Evolutionary conservation across 805 yeast species (phyloP).

Genomic region (Candida alai): DNA sequence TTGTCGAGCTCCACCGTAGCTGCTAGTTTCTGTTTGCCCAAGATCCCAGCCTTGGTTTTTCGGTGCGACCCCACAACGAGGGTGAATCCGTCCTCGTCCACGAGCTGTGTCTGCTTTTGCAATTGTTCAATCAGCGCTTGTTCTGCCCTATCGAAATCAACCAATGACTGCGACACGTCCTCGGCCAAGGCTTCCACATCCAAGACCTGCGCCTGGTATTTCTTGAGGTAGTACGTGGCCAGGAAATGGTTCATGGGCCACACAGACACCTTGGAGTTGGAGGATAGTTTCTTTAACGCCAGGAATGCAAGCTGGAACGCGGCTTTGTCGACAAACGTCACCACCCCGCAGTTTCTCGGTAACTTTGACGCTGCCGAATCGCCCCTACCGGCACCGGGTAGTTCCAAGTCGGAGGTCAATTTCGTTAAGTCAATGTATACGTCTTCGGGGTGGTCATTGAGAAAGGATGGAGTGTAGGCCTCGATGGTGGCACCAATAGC

Average conservation of each 20-base stretch:
- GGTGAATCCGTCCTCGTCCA: conserved; percentile 94
- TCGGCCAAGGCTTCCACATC: conserved; percentile 50
- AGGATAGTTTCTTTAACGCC: conserved; percentile 52
- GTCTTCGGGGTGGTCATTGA: conserved; percentile 43
- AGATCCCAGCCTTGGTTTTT: conserved; percentile 69
- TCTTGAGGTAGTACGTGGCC: conserved; percentile 41
- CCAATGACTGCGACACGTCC: conserved; percentile 58
- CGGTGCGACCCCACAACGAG: conserved; percentile 84
- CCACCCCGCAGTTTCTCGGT: conserved; percentile 71
- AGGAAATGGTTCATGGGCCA: conserved; percentile 36
- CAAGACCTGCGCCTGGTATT: conserved; percentile 32
- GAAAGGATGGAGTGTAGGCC: conserved; percentile 28
- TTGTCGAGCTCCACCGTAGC: conserved; percentile 34
- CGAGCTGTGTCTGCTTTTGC: conserved; percentile 52
- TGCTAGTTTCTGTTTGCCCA: conserved; percentile 49
- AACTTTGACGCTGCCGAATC: conserved; percentile 38
- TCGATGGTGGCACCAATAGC: conserved; percentile 67
- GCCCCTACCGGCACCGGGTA: conserved; percentile 17
- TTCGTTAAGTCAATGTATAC: conserved; percentile 50
- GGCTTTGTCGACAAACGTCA: conserved; percentile 70
- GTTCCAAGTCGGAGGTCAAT: conserved; percentile 55
- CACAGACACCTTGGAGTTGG: conserved; percentile 17
- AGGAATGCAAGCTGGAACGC: conserved; percentile 61
- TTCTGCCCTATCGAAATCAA: conserved; percentile 68
- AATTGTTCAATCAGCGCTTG: conserved; percentile 53